phyloP scores from a whole-genome alignment of 2,329 filamentous ascomycete genomes.

The Epichloe coenophiala region DNA sequence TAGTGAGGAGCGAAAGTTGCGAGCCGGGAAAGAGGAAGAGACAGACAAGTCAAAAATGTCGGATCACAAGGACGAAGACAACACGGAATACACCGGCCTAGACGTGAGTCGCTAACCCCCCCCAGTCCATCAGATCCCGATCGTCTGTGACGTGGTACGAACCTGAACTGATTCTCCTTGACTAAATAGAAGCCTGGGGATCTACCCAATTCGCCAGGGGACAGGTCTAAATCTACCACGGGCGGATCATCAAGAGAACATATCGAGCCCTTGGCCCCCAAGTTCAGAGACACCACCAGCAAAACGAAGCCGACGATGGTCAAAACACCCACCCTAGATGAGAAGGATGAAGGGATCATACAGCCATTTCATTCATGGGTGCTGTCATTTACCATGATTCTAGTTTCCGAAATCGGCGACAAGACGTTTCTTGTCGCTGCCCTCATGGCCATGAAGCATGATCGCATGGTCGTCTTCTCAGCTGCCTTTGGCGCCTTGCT shows the following conservation, averaged over 20 bases:
- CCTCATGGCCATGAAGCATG: conserved; percentile 98
- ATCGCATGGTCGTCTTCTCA: conserved; percentile 82
- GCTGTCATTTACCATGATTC: conserved; percentile 91
- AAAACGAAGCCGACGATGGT: conserved; percentile 2
- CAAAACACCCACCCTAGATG: conserved; percentile 17
- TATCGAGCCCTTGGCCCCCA: neutral
- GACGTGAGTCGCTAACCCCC: conserved; percentile 14
- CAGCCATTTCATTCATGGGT: conserved; percentile 78
- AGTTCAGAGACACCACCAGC: conserved; percentile 12
- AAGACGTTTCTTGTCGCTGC: conserved; percentile 97
- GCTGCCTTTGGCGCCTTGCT: conserved; percentile 86
- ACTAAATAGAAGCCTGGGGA: conserved; percentile 58
- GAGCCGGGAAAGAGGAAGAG: conserved; percentile 26
- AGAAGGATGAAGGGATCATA: conserved; percentile 49
- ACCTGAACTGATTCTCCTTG: neutral
- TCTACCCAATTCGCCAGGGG: conserved; percentile 65
- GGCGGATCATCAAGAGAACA: conserved; percentile 25
- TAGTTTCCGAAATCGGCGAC: conserved; percentile 93
- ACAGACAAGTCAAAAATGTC: conserved; percentile 28
- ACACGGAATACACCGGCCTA: conserved; percentile 22
- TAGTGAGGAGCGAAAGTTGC: conserved; percentile 61
- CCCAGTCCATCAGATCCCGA: neutral
- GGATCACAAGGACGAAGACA: conserved; percentile 27
- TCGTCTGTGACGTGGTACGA: neutral
- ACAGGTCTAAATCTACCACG: conserved; percentile 57